Evolutionary conservation across 805 yeast species (phyloP).

Genomic region (Metschnikowia koreensis): DNA sequence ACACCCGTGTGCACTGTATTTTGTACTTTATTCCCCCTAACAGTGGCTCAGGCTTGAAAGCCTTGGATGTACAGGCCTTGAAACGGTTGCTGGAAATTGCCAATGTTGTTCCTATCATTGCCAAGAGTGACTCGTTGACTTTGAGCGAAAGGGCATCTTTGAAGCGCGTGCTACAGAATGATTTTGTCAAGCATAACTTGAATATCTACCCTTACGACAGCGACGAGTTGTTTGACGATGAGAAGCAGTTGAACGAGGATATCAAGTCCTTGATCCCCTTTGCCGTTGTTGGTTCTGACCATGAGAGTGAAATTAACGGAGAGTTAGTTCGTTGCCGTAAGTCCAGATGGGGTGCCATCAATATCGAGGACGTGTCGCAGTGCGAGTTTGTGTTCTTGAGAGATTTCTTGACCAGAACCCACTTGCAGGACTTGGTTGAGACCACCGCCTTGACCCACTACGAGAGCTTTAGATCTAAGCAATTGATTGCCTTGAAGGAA

Average conservation of each 20-base stretch:
- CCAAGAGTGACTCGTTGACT: slow-evolving; percentile 89
- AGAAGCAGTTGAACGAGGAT: slow-evolving; percentile 68
- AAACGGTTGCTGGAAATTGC: slow-evolving; percentile 84
- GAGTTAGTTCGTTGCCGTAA: slow-evolving; percentile 84
- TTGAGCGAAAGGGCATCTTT: slow-evolving; percentile 77
- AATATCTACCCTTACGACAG: slow-evolving; percentile 82
- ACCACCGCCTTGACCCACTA: slow-evolving; percentile 85
- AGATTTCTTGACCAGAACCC: slow-evolving; percentile 92
- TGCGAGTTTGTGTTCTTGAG: slow-evolving; percentile 94
- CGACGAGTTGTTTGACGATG: slow-evolving; percentile 68
- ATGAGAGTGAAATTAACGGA: slow-evolving; percentile 71
- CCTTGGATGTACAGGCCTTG: slow-evolving; percentile 78
- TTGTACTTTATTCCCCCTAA: slow-evolving; percentile 83
- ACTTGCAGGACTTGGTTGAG: slow-evolving; percentile 92
- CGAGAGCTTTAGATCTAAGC: slow-evolving; percentile 91
- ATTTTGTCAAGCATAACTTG: slow-evolving; percentile 69
- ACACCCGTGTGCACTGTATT: slow-evolving; percentile 91
- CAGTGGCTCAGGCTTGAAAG: slow-evolving; percentile 78
- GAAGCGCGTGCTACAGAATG: slow-evolving; percentile 73
- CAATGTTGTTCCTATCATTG: slow-evolving; percentile 93
- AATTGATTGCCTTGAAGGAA: slow-evolving; percentile 89
- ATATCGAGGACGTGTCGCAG: slow-evolving; percentile 91
- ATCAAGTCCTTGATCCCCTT: slow-evolving; percentile 80
- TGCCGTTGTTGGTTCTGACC: slow-evolving; percentile 91
- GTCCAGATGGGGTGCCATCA: slow-evolving; percentile 90